These are phyloP conservation scores for Leccinum huronense DNA, from an alignment of 1,284 basidiomycete genomes.

Conservation along the genomic window DNA sequence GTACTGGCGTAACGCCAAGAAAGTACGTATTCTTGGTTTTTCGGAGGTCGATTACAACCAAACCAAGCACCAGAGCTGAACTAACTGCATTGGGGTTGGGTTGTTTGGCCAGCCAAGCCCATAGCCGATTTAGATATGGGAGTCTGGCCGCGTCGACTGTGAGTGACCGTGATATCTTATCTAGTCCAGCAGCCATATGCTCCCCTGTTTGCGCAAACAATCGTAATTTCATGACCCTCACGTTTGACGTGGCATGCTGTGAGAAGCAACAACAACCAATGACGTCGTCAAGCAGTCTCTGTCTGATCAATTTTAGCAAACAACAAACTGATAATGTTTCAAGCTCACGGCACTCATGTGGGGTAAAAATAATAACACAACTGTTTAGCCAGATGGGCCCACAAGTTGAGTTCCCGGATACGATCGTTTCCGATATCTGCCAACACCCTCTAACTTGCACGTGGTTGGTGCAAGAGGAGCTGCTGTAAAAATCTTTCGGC, in stretches of 20 bases:
- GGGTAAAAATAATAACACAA: background rate
- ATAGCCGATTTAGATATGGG: background rate
- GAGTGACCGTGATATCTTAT: slow-evolving; percentile 15
- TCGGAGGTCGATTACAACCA: background rate
- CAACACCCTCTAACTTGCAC: background rate
- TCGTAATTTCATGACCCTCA: background rate
- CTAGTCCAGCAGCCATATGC: slow-evolving; percentile 6
- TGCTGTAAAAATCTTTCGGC: slow-evolving; percentile 6
- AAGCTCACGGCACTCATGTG: background rate
- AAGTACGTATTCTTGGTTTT: too few relatives aligned
- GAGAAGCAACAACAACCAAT: background rate
- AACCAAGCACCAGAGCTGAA: background rate
- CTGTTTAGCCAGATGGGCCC: background rate
- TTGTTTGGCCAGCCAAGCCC: background rate
- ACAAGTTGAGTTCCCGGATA: background rate
- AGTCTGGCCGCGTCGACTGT: background rate
- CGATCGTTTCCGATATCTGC: background rate
- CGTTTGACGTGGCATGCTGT: slow-evolving; percentile 5
- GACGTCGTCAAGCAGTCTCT: background rate
- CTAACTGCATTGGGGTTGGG: background rate
- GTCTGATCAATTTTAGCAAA: background rate
- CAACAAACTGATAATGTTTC: background rate
- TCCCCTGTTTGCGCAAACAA: background rate
- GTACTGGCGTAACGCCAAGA: too few relatives aligned
- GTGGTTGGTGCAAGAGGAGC: background rate